Conservation (phyloP, 2,329 filamentous ascomycete genomes). For the Fusarium tjaetaba region DNA sequence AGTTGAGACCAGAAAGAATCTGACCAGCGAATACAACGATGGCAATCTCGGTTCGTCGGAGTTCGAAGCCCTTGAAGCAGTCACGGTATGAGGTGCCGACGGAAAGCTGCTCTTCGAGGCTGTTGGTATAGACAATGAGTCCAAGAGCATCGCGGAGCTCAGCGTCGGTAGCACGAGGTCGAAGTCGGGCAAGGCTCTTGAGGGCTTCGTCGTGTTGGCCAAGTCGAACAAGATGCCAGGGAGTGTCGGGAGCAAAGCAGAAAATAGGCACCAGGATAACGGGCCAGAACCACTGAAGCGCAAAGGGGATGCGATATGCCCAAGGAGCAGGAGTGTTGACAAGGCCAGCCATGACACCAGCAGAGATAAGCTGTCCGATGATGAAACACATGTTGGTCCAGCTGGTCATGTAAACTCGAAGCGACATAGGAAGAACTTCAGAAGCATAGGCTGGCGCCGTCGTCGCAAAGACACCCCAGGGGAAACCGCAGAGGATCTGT, state of each 20-base stretch:
- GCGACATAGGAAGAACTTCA: constrained; percentile 51
- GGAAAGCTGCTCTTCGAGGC: constrained; percentile 50
- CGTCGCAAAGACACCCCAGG: constrained; percentile 58
- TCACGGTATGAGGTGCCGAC: constrained; percentile 53
- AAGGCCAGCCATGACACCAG: constrained; percentile 43
- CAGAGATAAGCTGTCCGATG: constrained; percentile 57
- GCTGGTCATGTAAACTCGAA: constrained; percentile 57
- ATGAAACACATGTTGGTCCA: constrained; percentile 60
- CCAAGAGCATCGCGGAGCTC: constrained; percentile 51
- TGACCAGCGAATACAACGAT: constrained; percentile 51
- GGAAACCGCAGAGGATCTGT: constrained; percentile 58
- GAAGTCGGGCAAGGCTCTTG: constrained; percentile 47
- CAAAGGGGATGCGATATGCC: constrained; percentile 60
- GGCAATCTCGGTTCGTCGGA: constrained; percentile 52
- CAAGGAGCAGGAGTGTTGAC: constrained; percentile 50
- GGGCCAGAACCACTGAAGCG: constrained; percentile 61
- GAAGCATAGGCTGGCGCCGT: constrained; percentile 59
- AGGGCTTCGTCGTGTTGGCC: constrained; percentile 48
- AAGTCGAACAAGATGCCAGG: constrained; percentile 55
- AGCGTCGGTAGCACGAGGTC: constrained; percentile 39
- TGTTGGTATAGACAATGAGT: constrained; percentile 55
- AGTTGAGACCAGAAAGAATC: constrained; percentile 48
- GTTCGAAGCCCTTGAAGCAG: constrained; percentile 56
- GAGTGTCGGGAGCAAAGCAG: constrained; percentile 58
- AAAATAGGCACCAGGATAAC: constrained; percentile 52